Conservation (phyloP, 768 basidiomycete species). For the Lactarius evosmus region DNA sequence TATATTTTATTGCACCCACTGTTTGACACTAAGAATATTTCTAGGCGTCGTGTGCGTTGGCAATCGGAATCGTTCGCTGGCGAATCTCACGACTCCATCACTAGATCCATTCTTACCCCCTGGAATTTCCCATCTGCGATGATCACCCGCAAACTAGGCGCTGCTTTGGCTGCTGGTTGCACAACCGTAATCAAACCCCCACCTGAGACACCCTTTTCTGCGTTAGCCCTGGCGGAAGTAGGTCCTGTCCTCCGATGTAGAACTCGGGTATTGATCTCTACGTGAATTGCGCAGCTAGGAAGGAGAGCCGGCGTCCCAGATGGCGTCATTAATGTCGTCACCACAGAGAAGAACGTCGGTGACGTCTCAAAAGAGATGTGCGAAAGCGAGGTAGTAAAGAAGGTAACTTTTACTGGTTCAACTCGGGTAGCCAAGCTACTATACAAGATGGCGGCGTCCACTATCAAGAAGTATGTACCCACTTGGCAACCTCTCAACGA, state of each 20-base stretch:
- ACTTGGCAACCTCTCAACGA: not conserved
- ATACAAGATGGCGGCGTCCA: conserved; percentile 67
- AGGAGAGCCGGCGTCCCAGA: conserved; percentile 89
- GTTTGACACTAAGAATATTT: not conserved
- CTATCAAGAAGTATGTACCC: conserved; percentile 70
- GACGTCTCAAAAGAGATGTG: conserved; percentile 96
- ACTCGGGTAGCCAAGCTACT: conserved; percentile 76
- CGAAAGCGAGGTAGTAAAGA: conserved; percentile 79
- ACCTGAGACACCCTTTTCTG: conserved; percentile 91
- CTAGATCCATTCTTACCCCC: conserved; percentile 73
- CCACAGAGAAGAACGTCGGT: conserved; percentile 76
- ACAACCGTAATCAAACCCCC: conserved; percentile 94
- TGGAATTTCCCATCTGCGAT: conserved; percentile 97
- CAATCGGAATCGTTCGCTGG: not conserved
- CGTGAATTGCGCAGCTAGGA: conserved; percentile 53
- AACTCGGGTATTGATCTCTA: not conserved
- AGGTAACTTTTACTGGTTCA: conserved; percentile 90
- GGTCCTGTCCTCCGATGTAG: conserved; percentile 14
- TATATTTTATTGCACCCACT: conserved; percentile 8
- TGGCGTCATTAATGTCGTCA: conserved; percentile 93
- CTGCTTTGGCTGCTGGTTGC: conserved; percentile 94
- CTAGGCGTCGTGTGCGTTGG: conserved; percentile 47
- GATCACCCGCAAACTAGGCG: conserved; percentile 87
- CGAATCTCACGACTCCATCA: not conserved
- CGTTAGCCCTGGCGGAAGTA: conserved; percentile 88